Evolutionary conservation across 495 filamentous ascomycete genomes (phyloP).

Genomic region (Glarea lozoyensis): DNA sequence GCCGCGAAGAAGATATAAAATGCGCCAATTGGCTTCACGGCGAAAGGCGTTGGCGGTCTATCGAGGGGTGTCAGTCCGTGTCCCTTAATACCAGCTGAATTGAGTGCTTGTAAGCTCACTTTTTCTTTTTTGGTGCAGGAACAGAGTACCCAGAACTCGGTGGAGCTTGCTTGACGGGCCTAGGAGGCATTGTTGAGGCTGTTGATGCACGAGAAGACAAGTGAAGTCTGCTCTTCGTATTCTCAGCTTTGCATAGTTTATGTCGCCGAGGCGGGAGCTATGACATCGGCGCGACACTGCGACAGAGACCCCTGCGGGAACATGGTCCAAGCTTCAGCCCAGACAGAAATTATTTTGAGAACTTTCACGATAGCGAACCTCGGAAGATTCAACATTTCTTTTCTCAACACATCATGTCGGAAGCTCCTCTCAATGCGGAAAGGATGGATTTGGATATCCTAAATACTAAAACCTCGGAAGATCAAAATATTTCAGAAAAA

Average conservation of each 20-base stretch:
- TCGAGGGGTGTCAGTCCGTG: constrained; percentile 3
- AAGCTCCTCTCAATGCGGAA: constrained; percentile 9
- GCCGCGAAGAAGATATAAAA: constrained; percentile 70
- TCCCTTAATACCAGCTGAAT: too few relatives aligned
- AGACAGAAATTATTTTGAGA: background rate
- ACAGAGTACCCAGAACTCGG: too few relatives aligned
- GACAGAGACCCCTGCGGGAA: too few relatives aligned
- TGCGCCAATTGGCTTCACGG: constrained; percentile 59
- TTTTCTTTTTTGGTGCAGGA: constrained; percentile 10
- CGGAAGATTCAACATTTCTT: too few relatives aligned
- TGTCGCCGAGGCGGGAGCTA: too few relatives aligned
- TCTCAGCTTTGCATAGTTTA: too few relatives aligned
- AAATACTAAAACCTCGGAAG: constrained; percentile 2
- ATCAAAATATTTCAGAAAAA: background rate
- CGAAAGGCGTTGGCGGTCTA: constrained; percentile 45
- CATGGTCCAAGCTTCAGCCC: too few relatives aligned
- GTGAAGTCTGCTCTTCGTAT: too few relatives aligned
- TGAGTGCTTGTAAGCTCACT: constrained; percentile 13
- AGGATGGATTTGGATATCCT: constrained; percentile 6
- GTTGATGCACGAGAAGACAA: too few relatives aligned
- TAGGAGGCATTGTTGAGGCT: constrained; percentile 25
- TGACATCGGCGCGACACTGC: constrained; percentile 8
- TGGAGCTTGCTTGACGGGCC: constrained; percentile 16
- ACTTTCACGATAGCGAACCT: background rate
- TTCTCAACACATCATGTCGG: too few relatives aligned